Percentiles rank a stretch among this genome's conserved stretches.
Evolutionary conservation across 805 yeast species (phyloP).

Genomic region (Pichia heedii): DNA sequence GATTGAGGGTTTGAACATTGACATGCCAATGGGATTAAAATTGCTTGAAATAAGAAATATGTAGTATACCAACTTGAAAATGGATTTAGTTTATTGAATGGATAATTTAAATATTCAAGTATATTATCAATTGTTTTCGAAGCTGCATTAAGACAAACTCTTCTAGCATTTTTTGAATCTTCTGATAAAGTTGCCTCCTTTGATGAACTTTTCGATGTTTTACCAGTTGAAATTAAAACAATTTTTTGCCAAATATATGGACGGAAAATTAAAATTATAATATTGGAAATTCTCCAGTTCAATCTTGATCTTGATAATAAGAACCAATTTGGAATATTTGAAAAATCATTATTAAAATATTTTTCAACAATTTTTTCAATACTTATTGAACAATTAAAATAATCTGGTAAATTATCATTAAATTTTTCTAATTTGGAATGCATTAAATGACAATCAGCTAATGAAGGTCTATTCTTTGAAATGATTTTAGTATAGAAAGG

Average conservation of each 20-base stretch:
- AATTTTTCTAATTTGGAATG: constrained; percentile 35
- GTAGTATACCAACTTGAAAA: constrained; percentile 56
- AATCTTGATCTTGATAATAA: constrained; percentile 43
- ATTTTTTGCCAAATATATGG: constrained; percentile 47
- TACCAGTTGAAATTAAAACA: constrained; percentile 13
- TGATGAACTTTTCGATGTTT: constrained; percentile 10
- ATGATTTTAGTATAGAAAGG: constrained; percentile 40
- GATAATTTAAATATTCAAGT: constrained; percentile 26
- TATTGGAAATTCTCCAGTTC: constrained; percentile 49
- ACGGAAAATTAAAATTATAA: constrained; percentile 46
- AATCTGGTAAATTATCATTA: constrained; percentile 34
- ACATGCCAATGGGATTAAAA: constrained; percentile 48
- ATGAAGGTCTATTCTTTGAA: constrained; percentile 38
- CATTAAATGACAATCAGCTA: constrained; percentile 42
- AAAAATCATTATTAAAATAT: constrained; percentile 13
- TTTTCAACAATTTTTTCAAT: constrained; percentile 14
- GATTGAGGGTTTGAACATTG: constrained; percentile 42
- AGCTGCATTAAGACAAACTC: constrained; percentile 43
- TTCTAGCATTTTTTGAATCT: constrained; percentile 40
- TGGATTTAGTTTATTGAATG: constrained; percentile 27
- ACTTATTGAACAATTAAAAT: constrained; percentile 35
- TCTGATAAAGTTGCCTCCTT: constrained; percentile 20
- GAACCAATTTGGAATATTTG: constrained; percentile 41
- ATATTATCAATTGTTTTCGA: constrained; percentile 45
- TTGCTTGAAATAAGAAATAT: constrained; percentile 55